Conservation (phyloP, 2,329 filamentous ascomycete species). For the Mycosphaerelloides madeirae region DNA sequence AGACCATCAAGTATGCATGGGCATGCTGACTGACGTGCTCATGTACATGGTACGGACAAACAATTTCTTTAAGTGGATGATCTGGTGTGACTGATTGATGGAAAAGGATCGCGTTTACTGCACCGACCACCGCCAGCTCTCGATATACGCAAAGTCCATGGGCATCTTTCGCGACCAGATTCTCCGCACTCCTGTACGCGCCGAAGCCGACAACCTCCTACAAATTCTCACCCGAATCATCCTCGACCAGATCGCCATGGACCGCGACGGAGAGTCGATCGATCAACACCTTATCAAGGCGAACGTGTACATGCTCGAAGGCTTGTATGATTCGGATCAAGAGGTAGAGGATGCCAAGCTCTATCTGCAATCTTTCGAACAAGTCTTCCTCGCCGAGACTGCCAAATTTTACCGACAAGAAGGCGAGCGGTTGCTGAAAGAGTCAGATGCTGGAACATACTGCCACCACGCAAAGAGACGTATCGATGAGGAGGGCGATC, state of each 20-base stretch:
- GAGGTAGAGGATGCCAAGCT: constrained; percentile 76
- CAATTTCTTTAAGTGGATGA: background rate
- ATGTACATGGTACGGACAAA: constrained; percentile 70
- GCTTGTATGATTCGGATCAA: constrained; percentile 73
- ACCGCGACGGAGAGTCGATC: constrained; percentile 82
- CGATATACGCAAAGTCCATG: constrained; percentile 81
- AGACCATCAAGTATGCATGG: constrained; percentile 87
- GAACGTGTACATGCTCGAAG: constrained; percentile 84
- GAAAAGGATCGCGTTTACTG: constrained; percentile 72
- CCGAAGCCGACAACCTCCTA: constrained; percentile 54
- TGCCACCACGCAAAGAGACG: constrained; percentile 70
- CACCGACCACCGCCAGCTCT: constrained; percentile 65
- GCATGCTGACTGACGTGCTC: constrained; percentile 91
- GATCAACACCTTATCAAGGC: constrained; percentile 77
- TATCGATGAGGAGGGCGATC: constrained; percentile 72
- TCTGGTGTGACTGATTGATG: constrained; percentile 21
- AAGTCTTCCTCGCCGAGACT: constrained; percentile 67
- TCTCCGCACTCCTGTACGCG: constrained; percentile 56
- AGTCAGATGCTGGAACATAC: constrained; percentile 77
- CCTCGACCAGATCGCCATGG: constrained; percentile 87
- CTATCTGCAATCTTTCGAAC: constrained; percentile 79
- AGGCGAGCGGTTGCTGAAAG: constrained; percentile 66
- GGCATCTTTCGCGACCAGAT: constrained; percentile 84
- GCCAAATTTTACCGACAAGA: constrained; percentile 70
- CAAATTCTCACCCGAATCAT: constrained; percentile 75